Conservation (phyloP, 2,329 filamentous ascomycete genomes). For the Pseudonectria buxi region DNA sequence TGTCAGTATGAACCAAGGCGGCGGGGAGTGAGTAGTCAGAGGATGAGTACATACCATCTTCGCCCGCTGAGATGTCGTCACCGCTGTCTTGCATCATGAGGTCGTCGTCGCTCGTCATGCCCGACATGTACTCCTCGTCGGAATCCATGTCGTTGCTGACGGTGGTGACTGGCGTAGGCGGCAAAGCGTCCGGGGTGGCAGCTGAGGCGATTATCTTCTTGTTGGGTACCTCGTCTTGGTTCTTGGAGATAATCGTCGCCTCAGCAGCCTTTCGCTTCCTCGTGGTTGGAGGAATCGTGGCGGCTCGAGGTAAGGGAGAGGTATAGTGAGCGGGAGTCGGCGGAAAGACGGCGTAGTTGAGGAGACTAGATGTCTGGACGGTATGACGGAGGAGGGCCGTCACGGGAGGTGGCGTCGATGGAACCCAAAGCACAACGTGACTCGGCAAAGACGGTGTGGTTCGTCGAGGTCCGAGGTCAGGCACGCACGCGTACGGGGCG, state of each 20-base stretch:
- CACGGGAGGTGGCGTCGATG: too few relatives aligned
- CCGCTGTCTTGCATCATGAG: conserved; percentile 66
- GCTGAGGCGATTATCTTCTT: conserved; percentile 54
- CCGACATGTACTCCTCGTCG: conserved; percentile 88
- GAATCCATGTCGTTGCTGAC: conserved; percentile 72
- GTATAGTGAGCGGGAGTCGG: neutral
- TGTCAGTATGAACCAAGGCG: conserved; percentile 9
- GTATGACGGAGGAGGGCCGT: neutral
- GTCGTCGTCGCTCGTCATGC: conserved; percentile 67
- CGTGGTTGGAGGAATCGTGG: conserved; percentile 53
- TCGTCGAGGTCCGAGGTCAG: too few relatives aligned
- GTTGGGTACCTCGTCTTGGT: conserved; percentile 36
- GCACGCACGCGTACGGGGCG: too few relatives aligned
- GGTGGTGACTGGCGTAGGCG: conserved; percentile 52
- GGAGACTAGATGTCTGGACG: conserved; percentile 1
- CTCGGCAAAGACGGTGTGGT: too few relatives aligned
- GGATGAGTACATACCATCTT: conserved; percentile 35
- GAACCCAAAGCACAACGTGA: too few relatives aligned
- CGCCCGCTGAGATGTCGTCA: conserved; percentile 53
- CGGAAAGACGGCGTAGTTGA: neutral
- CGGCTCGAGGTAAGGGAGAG: conserved; percentile 16
- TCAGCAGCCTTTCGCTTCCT: conserved; percentile 60
- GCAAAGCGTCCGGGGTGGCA: conserved; percentile 38
- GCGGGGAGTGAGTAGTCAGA: conserved; percentile 4
- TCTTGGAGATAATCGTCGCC: conserved; percentile 49